Base-by-base conservation (phyloP, 352 stramenopile species). In the Sclerospora graminicola region DNA sequence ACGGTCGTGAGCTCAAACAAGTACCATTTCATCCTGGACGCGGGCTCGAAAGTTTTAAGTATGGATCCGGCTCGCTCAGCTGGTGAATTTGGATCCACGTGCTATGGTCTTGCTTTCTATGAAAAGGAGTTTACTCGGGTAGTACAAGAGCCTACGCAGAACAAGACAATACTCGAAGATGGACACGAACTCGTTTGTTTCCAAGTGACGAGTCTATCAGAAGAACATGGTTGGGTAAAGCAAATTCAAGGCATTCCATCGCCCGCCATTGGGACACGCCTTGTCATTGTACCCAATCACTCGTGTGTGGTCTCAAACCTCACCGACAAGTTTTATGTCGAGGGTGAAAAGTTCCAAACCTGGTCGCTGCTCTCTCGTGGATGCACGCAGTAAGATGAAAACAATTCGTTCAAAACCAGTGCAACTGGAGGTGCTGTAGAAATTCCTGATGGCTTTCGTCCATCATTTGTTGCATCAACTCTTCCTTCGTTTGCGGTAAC, bases 1-100 rank as follows among this genome's bases (percentile, higher is more conserved):
- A 89, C 73, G 4, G 73, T 88, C 19, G 73, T 89, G 37, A 89
- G 73, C 47, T 59, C 71, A 15, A 85, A 82, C 54, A 68, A 72
- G 44, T 60, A 75, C 66, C 71, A 84, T 45, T 84, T 88, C 48
- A 84, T 88, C 41, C 54, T 88, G 18, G 76, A 85, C 45, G 55
- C 68, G 2, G 76, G 76, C 18, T 84, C 70, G 24, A 88, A 85
- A 29, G 69, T 88, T 16, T 52, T 88, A 0, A 85, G 68, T 43
- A 74, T 70, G 0, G 76, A 85, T 47, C 47, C 41, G 31, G 32
- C 63, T 24, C 24, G 56, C 46, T 37, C 54, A 10, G 53, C 42
- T 26, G 60, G 64, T 10, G 47, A 51, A 16, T 86, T 86, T 35
- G 74, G 70, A 21, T 58, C 63, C 1, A 52, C 61, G 13, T 70